phyloP scores from a whole-genome alignment of 176 grass and related monocot genomes.

The Oryza longistaminata region DNA sequence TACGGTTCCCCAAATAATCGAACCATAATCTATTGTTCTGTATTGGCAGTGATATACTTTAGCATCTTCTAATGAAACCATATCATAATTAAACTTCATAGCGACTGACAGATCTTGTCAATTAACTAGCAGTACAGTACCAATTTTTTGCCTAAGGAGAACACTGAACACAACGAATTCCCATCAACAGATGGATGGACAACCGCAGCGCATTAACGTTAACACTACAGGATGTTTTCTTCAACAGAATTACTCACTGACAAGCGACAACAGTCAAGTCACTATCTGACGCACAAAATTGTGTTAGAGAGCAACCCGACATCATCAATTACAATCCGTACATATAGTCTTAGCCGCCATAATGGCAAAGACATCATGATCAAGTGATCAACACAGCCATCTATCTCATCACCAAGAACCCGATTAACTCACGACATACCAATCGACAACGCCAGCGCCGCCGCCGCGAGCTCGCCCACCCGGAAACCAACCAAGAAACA shows the following conservation, averaged over 20 bases:
- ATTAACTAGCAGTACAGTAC: constrained; percentile 7
- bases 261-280: neutral
- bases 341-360: neutral
- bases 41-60: neutral
- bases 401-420: neutral
- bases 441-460: too few relatives aligned
- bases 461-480: too few relatives aligned
- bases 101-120: neutral
- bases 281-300: neutral
- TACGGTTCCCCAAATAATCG: neutral
- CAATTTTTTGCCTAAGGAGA: neutral
- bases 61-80: neutral
- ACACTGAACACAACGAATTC: neutral
- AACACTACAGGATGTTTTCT: neutral
- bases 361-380: neutral
- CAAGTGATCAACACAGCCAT: neutral
- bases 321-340: neutral
- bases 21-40: neutral
- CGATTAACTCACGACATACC: neutral
- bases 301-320: neutral
- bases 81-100: neutral
- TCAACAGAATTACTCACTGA: neutral
- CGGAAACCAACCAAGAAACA: neutral
- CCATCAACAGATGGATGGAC: neutral
- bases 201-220: neutral